Evolutionary conservation across 202 grass and related monocot species (phyloP), one percentile per base, ranked within the genome.

Genomic region (Dendrocalamus latiflorus): DNA sequence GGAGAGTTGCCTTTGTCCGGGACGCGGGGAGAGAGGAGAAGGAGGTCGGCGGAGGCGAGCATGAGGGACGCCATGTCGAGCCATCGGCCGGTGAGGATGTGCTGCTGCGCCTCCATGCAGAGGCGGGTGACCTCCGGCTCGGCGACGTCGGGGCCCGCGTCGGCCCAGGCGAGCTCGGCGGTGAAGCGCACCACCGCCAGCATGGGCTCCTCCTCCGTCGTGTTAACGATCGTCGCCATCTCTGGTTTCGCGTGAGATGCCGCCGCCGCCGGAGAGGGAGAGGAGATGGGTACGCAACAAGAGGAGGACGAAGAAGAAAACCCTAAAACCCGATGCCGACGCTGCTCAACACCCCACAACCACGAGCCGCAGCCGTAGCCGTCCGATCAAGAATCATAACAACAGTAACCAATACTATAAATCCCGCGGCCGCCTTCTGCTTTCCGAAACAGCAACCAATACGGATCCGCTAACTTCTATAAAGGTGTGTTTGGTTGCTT

Each of bases 121-220:
- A 97, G 90, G 50, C 88, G 72, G 11, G 48, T 77, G 9, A 94
- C 91, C 87, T 97, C 91, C 53, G 91, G 86, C 33, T 97, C 94
- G 41, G 94, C 88, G 20, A 97, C 91, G 74, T 97, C 94, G 4
- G 90, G 78, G 6, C 94, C 94, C 11, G 81, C 94, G 76, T 97
- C 94, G 6, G 90, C 90, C 94, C 94, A 97, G 59, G 94, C 78
- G 15, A 92, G 88, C 86, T 97, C 88, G 8, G 94, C 78, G 7
- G 88, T 89, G 70, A 91, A 91, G 16, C 83, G 88, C 41, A 97
- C 92, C 50, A 94, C 90, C 28, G 90, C 85, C 80, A 97, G 86
- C 65, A 89, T 91, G 0, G 94, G 94, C 76, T 97, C 94, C 84
- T 97, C 94, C 86, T 94, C 94, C 20, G 90, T 91, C 13, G 94